These are phyloP conservation scores for Vickermania ingenoplastis DNA, from an alignment of 208 protist genomes.

Conservation along the genomic window DNA sequence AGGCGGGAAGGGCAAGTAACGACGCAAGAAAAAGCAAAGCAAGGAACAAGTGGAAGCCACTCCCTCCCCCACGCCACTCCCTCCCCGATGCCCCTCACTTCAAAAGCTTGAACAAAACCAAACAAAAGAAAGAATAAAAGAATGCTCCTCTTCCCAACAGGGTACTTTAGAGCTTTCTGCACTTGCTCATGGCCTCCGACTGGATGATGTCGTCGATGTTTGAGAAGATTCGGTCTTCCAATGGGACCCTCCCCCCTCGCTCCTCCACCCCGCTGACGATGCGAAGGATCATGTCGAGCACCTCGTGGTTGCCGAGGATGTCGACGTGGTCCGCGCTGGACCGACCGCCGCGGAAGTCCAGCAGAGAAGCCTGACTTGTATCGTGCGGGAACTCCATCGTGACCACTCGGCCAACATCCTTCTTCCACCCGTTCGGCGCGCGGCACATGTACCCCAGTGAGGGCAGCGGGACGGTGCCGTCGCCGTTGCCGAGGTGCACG, in stretches of 20 bases:
- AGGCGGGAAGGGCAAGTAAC: no score
- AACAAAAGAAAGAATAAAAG: no score
- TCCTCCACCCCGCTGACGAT: slow-evolving; percentile 59
- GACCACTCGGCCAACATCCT: slow-evolving; percentile 68
- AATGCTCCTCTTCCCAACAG: no score
- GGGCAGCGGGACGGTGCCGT: slow-evolving; percentile 86
- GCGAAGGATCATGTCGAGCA: slow-evolving; percentile 69
- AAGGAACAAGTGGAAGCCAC: no score
- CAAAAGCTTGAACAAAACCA: no score
- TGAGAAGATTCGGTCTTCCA: slow-evolving; percentile 57
- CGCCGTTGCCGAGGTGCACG: slow-evolving; percentile 66
- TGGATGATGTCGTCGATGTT: slow-evolving; percentile 52
- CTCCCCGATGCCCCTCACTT: no score
- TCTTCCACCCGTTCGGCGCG: slow-evolving; percentile 73
- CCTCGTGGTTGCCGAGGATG: slow-evolving; percentile 79
- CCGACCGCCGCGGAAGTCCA: slow-evolving; percentile 52
- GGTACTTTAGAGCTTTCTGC: not conserved
- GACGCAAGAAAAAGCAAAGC: no score
- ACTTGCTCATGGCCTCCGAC: not conserved
- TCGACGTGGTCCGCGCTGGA: slow-evolving; percentile 82
- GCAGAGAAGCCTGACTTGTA: slow-evolving; percentile 9
- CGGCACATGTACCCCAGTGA: slow-evolving; percentile 88
- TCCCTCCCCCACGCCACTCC: no score
- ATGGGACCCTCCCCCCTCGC: slow-evolving; percentile 4
- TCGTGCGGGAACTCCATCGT: slow-evolving; percentile 74